A percentile compares a stretch with the other conserved stretches of the same genome.
Conservation (phyloP, 2,329 filamentous ascomycete genomes). For the Fusarium cicatricum region DNA sequence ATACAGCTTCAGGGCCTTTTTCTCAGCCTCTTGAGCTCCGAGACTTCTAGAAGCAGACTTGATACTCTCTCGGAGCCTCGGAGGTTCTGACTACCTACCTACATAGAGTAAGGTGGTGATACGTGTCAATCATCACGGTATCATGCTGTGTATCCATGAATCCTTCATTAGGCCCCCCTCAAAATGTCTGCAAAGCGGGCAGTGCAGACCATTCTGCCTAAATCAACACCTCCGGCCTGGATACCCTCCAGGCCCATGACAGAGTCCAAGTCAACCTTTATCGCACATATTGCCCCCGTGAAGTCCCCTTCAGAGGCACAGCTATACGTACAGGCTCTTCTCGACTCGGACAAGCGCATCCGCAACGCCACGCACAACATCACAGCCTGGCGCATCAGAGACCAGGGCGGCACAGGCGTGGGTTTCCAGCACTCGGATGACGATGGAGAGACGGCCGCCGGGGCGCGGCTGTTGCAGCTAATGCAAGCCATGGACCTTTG, state of each 20-base stretch:
- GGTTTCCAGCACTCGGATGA: conserved; percentile 91
- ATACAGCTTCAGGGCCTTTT: neutral
- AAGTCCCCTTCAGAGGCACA: conserved; percentile 75
- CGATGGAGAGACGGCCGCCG: conserved; percentile 93
- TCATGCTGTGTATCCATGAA: neutral
- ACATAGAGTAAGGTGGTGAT: no score
- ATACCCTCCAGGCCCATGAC: conserved; percentile 74
- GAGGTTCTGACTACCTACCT: neutral
- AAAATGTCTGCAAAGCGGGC: conserved; percentile 20
- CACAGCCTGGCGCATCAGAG: conserved; percentile 60
- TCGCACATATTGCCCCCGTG: conserved; percentile 79
- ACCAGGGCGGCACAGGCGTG: conserved; percentile 66
- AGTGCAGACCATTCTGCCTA: conserved; percentile 27
- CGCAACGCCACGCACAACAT: conserved; percentile 34
- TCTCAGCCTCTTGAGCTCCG: conserved; percentile 2
- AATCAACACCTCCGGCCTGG: conserved; percentile 61
- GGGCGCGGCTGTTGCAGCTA: conserved; percentile 82
- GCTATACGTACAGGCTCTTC: conserved; percentile 74
- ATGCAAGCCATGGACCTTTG: conserved; percentile 96
- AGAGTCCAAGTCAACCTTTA: conserved; percentile 87
- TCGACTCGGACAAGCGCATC: conserved; percentile 79
- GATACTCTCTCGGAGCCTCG: neutral
- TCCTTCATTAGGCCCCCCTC: conserved; percentile 1
- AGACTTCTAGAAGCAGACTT: conserved; percentile 3
- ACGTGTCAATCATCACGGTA: neutral